Evolutionary conservation across 2,329 filamentous ascomycete genomes (phyloP).

Genomic region (Magnaporthiopsis incrustans): DNA sequence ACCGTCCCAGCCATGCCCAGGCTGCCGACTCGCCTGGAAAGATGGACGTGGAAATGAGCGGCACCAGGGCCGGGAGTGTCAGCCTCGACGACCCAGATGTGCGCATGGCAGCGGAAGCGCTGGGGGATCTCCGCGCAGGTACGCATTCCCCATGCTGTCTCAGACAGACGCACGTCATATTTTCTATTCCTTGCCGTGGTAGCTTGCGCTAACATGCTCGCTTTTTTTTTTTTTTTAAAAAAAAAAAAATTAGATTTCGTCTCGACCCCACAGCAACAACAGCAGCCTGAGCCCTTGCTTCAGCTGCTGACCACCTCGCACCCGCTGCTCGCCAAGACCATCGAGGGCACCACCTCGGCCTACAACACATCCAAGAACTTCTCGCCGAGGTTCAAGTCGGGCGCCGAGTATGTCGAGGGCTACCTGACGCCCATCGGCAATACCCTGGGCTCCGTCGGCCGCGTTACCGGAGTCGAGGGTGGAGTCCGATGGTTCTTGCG

Average conservation of each 20-base stretch:
- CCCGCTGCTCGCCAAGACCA: conserved; percentile 75
- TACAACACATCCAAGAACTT: conserved; percentile 87
- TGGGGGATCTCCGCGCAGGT: conserved; percentile 70
- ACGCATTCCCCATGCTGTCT: conserved; percentile 19
- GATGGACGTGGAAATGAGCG: conserved; percentile 40
- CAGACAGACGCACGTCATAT: not conserved
- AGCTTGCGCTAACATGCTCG: conserved; percentile 9
- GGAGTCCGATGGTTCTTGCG: conserved; percentile 76
- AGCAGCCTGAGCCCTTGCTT: conserved; percentile 64
- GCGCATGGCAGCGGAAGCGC: conserved; percentile 63
- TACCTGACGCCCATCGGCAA: conserved; percentile 81
- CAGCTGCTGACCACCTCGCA: conserved; percentile 83
- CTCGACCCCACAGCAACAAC: conserved; percentile 43
- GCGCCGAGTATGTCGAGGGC: conserved; percentile 84
- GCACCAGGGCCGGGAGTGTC: conserved; percentile 40
- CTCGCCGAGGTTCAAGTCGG: conserved; percentile 79
- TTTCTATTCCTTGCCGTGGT: conserved; percentile 8
- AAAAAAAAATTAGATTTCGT: conserved; percentile 47
- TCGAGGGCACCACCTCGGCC: conserved; percentile 74
- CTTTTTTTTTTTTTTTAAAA: no score
- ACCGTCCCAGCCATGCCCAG: conserved; percentile 34
- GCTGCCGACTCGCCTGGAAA: conserved; percentile 35
- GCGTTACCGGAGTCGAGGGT: conserved; percentile 80
- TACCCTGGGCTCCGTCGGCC: conserved; percentile 75
- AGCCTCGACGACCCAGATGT: conserved; percentile 60